Conservation (phyloP, 2,329 filamentous ascomycete genomes). For the Drechslera avenae region DNA sequence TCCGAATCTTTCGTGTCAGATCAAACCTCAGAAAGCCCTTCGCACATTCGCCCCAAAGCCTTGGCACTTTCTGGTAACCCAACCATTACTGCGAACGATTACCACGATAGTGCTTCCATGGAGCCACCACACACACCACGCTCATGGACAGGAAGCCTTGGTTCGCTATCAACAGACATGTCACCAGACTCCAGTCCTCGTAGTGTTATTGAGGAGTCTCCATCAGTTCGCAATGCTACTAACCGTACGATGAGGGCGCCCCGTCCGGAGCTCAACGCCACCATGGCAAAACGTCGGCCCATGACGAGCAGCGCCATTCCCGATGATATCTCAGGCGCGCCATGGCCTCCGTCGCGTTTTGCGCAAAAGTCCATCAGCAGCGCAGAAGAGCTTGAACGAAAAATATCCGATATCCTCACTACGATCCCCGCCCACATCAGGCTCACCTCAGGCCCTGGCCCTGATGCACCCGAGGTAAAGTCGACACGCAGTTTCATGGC, state of each 20-base stretch:
- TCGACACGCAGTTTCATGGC: constrained; percentile 31
- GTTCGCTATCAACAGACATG: constrained; percentile 37
- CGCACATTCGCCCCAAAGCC: constrained; percentile 7
- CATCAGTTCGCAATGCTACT: constrained; percentile 39
- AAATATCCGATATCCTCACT: constrained; percentile 78
- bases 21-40: constrained; percentile 1
- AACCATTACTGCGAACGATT: constrained; percentile 27
- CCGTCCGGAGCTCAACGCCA: constrained; percentile 51
- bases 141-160: constrained; percentile 37
- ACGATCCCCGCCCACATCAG: constrained; percentile 81
- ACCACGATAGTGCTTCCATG: constrained; percentile 11
- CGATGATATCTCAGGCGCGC: constrained; percentile 23
- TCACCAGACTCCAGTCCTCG: constrained; percentile 42
- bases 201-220: constrained; percentile 43
- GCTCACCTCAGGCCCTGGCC: constrained; percentile 57
- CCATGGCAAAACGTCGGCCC: constrained; percentile 49
- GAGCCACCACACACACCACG: constrained; percentile 40
- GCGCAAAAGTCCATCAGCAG: constrained; percentile 32
- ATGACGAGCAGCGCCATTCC: constrained; percentile 48
- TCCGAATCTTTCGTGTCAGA: constrained; percentile 7
- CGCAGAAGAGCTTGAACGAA: constrained; percentile 72
- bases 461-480: constrained; percentile 40
- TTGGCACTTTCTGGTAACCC: constrained; percentile 24
- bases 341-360: constrained; percentile 47
- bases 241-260: constrained; percentile 35